Base-by-base conservation (phyloP, 1,139 yeast species). In the Magnusiomyces suaveolens region DNA sequence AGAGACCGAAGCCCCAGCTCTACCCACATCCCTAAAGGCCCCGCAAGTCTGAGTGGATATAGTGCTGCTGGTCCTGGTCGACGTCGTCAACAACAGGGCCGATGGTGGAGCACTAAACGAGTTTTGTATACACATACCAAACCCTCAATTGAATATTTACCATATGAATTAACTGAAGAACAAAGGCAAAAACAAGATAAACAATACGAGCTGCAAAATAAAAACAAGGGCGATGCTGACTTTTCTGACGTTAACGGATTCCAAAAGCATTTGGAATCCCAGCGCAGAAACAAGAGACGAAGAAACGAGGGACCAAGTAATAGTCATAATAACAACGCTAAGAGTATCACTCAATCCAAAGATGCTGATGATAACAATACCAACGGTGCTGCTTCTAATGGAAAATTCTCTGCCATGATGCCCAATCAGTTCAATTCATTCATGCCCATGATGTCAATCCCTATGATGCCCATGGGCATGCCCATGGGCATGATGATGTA, bases 391-490 rank as follows among this genome's bases (percentile, higher is more conserved):
- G n/a, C n/a, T n/a, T n/a, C n/a, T n/a, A n/a, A 12, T 29, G 12
- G 33, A 29, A 36, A 36, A 18, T 36, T 36, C 18, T 18, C 41
- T 3, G 18, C 41, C 8, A 36, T 36, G 41, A 18, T 36, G 18
- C 44, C 44, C 4, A 18, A 41, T 8, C 25, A 21, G 12, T 41
- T 41, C 25, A 41, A 41, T 41, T 41, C 44, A 18, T 41, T 41
- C 25, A 41, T 41, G 44, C 44, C 44, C 3, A 41, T 41, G 44
- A 41, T 41, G 44, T 10, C 25, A 6, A 41, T 41, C 6, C 44
- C 44, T 4, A 41, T 41, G 44, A 41, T 41, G 23, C 44, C 44
- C 4, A 41, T 41, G 44, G 44, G 44, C 20, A 41, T 41, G 44
- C 44, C 44, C 4, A 41, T 41, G 44, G 44, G 44, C 3, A 41